Percentiles rank a stretch among this genome's conserved stretches.
These are phyloP conservation scores for Zea luxurians DNA, from an alignment of 176 grass and related monocot genomes.

Conservation along the genomic window DNA sequence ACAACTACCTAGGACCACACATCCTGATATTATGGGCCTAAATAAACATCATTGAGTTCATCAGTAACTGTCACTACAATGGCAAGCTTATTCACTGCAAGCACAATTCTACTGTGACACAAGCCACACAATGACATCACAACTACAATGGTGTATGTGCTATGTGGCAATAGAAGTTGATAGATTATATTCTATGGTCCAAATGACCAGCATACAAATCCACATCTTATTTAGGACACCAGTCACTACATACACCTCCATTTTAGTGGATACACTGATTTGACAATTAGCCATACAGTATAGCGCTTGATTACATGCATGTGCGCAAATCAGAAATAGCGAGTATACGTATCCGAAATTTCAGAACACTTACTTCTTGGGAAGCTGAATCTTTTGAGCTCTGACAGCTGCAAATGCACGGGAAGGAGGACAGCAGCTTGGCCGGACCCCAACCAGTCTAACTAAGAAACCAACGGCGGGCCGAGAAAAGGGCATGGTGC, in stretches of 20 bases:
- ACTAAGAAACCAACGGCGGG: conserved; percentile 21
- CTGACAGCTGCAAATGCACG: conserved; percentile 44
- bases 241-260: not conserved
- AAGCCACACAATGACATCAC: not conserved
- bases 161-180: not conserved
- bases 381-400: conserved; percentile 59
- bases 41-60: not conserved
- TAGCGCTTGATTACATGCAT: not conserved
- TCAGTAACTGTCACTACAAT: not conserved
- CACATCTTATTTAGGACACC: not conserved
- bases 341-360: not conserved
- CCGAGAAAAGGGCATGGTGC: not conserved
- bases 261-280: not conserved
- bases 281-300: not conserved
- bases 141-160: not conserved
- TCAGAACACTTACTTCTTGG: conserved; percentile 65
- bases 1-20: not conserved
- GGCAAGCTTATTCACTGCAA: not conserved
- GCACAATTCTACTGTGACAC: not conserved
- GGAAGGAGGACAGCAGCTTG: conserved; percentile 29
- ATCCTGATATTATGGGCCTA: not conserved
- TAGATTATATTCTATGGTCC: not conserved
- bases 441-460: conserved; percentile 35
- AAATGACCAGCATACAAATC: not conserved
- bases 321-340: not conserved